These are phyloP conservation scores for Diplocarpon rosae DNA, from an alignment of 2,329 filamentous ascomycete species.

Conservation along the genomic window DNA sequence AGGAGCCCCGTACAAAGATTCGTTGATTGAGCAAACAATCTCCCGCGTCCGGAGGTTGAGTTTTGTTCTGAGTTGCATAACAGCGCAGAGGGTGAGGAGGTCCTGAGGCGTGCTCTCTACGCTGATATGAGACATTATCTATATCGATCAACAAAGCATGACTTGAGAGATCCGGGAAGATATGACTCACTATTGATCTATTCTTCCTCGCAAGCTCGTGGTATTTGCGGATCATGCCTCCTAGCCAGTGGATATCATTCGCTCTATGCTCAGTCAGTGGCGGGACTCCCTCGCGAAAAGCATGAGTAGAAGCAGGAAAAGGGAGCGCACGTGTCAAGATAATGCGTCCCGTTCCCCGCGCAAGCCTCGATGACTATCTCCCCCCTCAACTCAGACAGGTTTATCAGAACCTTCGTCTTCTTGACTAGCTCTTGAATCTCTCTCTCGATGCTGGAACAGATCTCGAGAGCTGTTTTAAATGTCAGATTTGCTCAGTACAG, in stretches of 20 bases:
- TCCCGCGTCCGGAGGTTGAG: slow-evolving; percentile 3
- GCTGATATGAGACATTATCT: slow-evolving; percentile 4
- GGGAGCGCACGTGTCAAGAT: slow-evolving; percentile 1
- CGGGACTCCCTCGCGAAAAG: too few relatives aligned
- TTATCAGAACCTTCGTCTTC: slow-evolving; percentile 5
- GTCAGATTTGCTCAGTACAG: too few relatives aligned
- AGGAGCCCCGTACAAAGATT: background rate
- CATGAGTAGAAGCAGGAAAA: background rate
- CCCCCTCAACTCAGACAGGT: background rate
- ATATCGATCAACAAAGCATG: too few relatives aligned
- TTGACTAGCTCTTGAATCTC: background rate
- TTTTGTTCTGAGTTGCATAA: slow-evolving; percentile 3
- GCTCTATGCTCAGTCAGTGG: background rate
- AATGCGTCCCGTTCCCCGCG: slow-evolving; percentile 5
- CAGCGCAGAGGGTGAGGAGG: slow-evolving; percentile 4
- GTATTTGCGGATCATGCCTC: slow-evolving; percentile 5
- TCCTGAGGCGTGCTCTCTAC: slow-evolving; percentile 4
- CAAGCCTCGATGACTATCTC: slow-evolving; percentile 5
- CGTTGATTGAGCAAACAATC: background rate
- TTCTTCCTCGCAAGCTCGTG: slow-evolving; percentile 4
- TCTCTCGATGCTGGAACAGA: background rate
- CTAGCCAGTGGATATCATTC: slow-evolving; percentile 4
- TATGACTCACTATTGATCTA: slow-evolving; percentile 1
- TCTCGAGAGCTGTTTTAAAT: background rate
- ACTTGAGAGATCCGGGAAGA: too few relatives aligned